Evolutionary conservation across 306 rosid species (phyloP).

Genomic region (Fagus crenata): DNA sequence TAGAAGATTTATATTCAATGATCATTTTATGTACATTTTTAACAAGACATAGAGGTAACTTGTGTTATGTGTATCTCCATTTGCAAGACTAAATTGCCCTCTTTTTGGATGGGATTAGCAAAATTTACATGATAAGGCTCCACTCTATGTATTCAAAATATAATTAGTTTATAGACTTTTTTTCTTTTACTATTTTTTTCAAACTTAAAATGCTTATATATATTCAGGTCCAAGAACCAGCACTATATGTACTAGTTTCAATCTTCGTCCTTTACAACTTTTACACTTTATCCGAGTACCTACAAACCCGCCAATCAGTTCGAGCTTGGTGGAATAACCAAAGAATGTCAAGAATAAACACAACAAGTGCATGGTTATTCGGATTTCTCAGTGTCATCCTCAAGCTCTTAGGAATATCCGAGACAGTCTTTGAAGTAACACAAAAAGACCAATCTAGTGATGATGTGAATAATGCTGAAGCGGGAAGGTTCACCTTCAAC

Average conservation of each 20-base stretch:
- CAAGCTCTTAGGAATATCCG: slow-evolving; percentile 44
- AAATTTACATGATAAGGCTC: not conserved
- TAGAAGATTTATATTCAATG: too few species aligned
- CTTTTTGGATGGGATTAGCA: too few species aligned
- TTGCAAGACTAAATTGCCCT: too few species aligned
- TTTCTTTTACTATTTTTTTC: not conserved
- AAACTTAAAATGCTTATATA: not conserved
- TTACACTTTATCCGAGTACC: slow-evolving; percentile 34
- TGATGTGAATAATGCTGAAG: slow-evolving; percentile 18
- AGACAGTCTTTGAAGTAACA: slow-evolving; percentile 55
- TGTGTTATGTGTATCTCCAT: too few species aligned
- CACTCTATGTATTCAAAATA: not conserved
- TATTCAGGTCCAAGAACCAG: slow-evolving; percentile 38
- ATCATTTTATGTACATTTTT: too few species aligned
- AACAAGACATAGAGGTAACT: too few species aligned
- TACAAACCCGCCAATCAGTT: slow-evolving; percentile 40
- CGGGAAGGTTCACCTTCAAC: slow-evolving; percentile 46
- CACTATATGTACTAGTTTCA: slow-evolving; percentile 31
- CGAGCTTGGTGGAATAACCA: slow-evolving; percentile 79
- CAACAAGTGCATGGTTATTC: slow-evolving; percentile 42
- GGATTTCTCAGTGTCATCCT: slow-evolving; percentile 41
- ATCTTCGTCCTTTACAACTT: slow-evolving; percentile 28
- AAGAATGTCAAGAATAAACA: slow-evolving; percentile 49
- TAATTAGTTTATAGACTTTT: not conserved
- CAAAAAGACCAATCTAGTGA: slow-evolving; percentile 41